Conservation (phyloP, 441 rosid genomes). For the Metrosideros polymorpha region DNA sequence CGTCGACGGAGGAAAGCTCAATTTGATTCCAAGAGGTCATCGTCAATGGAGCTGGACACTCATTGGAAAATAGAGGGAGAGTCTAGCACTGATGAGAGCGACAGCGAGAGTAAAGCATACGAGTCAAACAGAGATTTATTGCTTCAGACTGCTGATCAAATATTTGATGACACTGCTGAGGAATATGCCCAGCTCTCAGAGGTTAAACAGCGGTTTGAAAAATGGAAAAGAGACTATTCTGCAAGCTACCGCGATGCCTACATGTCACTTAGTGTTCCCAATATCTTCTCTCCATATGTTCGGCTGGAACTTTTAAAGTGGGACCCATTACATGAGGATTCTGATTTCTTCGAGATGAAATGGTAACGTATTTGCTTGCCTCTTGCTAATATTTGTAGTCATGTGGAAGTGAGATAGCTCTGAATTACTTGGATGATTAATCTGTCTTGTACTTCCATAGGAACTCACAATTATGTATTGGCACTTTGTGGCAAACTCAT, state of each 20-base stretch:
- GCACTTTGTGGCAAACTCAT: background rate
- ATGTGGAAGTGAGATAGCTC: background rate
- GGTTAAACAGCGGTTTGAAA: slow-evolving; percentile 78
- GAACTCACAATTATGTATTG: background rate
- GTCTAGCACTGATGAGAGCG: slow-evolving; percentile 94
- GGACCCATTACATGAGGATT: slow-evolving; percentile 82
- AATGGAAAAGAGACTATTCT: slow-evolving; percentile 75
- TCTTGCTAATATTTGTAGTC: background rate
- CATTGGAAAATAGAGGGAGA: slow-evolving; percentile 76
- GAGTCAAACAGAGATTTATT: slow-evolving; percentile 53
- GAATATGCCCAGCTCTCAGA: slow-evolving; percentile 78
- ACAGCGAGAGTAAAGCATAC: slow-evolving; percentile 76
- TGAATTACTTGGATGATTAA: background rate
- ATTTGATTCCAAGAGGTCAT: slow-evolving; percentile 57
- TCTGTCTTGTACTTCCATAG: background rate
- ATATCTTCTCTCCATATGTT: slow-evolving; percentile 87
- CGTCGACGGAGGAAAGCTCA: slow-evolving; percentile 57
- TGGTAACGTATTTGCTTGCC: slow-evolving; percentile 31
- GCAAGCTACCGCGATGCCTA: slow-evolving; percentile 81
- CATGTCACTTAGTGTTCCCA: slow-evolving; percentile 76
- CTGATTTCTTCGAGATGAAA: slow-evolving; percentile 72
- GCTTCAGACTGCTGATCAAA: slow-evolving; percentile 68
- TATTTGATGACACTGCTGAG: slow-evolving; percentile 84
- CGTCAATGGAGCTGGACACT: slow-evolving; percentile 51
- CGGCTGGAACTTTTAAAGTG: slow-evolving; percentile 89